phyloP scores from a whole-genome alignment of 1,284 basidiomycete genomes.

The Ustilago lituana region DNA sequence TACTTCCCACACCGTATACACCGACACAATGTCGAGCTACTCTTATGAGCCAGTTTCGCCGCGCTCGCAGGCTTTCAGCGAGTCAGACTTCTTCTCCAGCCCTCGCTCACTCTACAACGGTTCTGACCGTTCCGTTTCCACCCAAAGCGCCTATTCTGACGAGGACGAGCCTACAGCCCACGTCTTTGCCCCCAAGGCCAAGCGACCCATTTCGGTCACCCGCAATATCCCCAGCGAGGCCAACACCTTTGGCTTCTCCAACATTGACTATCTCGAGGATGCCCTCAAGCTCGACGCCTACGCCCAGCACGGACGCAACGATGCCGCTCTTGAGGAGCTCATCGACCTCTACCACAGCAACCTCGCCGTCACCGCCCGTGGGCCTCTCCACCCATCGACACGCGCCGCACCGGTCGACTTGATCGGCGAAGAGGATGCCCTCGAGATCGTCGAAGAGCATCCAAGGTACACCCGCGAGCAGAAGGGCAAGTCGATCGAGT shows the following conservation, averaged over 20 bases:
- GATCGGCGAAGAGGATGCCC: conserved; percentile 33
- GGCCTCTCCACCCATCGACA: conserved; percentile 2
- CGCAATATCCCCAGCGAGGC: conserved; percentile 1
- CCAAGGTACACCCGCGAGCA: conserved; percentile 35
- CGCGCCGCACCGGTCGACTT: conserved; percentile 24
- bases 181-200: conserved; percentile 18
- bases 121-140: conserved; percentile 26
- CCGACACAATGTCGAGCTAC: conserved; percentile 26
- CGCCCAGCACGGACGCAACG: conserved; percentile 7
- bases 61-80: conserved; percentile 30
- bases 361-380: conserved; percentile 8
- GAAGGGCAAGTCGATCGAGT: conserved; percentile 42
- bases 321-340: conserved; percentile 28
- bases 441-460: conserved; percentile 38
- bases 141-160: conserved; percentile 26
- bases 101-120: conserved; percentile 30
- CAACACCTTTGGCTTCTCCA: conserved; percentile 12
- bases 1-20: not conserved
- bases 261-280: conserved; percentile 35
- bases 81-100: conserved; percentile 31
- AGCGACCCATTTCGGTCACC: conserved; percentile 11
- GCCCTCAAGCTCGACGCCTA: conserved; percentile 32
- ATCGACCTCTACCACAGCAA: conserved; percentile 33
- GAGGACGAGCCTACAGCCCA: conserved; percentile 21
- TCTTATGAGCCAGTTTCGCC: conserved; percentile 38